These are phyloP conservation scores for Castanea sativa DNA, from an alignment of 306 rosid species.

Conservation along the genomic window DNA sequence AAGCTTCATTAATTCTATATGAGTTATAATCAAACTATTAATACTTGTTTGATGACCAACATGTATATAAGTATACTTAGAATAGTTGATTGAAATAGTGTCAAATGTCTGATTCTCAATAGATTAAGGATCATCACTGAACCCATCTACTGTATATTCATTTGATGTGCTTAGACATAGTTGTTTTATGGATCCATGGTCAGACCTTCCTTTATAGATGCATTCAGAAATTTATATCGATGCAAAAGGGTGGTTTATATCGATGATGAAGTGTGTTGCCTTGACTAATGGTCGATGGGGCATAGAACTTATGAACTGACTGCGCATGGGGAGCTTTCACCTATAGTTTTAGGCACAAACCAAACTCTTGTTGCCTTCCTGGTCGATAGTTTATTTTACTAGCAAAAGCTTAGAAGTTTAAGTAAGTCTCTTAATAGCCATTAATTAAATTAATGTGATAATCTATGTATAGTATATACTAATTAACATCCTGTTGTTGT, in stretches of 20 bases:
- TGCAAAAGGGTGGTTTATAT: neutral
- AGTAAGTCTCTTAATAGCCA: neutral
- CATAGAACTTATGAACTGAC: neutral
- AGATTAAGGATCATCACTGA: neutral
- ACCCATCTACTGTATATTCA: neutral
- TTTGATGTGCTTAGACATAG: neutral
- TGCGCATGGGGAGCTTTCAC: neutral
- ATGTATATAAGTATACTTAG: neutral
- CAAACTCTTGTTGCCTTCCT: neutral
- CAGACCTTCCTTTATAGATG: neutral
- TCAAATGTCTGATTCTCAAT: neutral
- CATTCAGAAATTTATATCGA: neutral
- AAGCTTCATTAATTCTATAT: neutral
- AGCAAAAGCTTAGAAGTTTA: too few species aligned
- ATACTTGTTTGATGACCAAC: neutral
- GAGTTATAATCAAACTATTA: neutral
- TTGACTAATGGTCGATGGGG: neutral
- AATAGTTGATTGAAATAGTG: neutral
- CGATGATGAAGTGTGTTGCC: neutral
- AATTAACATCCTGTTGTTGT: neutral
- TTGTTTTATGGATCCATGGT: neutral
- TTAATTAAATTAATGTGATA: neutral
- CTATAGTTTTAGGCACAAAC: neutral
- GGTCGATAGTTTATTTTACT: too few species aligned
- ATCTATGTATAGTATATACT: neutral